Evolutionary conservation across 495 filamentous ascomycete genomes (phyloP), one percentile per base, ranked within the genome.

Genomic region (Penicillium crystallinum): DNA sequence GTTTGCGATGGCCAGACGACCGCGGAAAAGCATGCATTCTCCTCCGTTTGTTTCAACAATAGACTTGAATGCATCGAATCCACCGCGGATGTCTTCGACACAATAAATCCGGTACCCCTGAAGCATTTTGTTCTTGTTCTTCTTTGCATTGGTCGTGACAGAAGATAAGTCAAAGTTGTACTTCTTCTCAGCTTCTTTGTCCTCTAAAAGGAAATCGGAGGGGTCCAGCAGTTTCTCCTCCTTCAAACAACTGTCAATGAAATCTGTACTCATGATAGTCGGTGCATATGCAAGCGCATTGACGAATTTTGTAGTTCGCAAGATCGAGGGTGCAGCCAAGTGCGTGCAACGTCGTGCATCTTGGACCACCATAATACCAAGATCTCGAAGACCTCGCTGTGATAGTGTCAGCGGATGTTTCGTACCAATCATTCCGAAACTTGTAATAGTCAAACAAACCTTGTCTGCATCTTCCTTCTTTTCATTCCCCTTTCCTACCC

Each of bases 241-340:
- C 33, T 77, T 70, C 3, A 97, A 76, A 31, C 87, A 91, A 10
- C 77, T 73, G 23, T 89, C 86, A 50, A 97, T 79, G 70, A 87
- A 99, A n/a, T 83, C 79, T 0, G 84, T 85, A 35, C 78, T 81
- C 33, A 96, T 71, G 30, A 97, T 80, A 2, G 79, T 75, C 0
- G 89, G 88, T 1, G 83, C 90, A 53, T 78, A 80, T 11, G 93
- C 90, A 7, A 99, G 68, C 29, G 90, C 89, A 41, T 82, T 82
- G 36, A 97, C 84, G 62, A 99, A 99, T 59, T 99, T 99, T 50
- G 86, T 81, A 0, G 93, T 99, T 31, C 92, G 84, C 14, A 96
- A 79, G 54, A 97, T 81, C 7, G 79, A 74, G 1, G 93, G 93
- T 2, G 93, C 92, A 12, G 90, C 90, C 12, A 99, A 81, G 66